Evolutionary conservation across 345 rosid species (phyloP).

Genomic region (Salix viminalis): DNA sequence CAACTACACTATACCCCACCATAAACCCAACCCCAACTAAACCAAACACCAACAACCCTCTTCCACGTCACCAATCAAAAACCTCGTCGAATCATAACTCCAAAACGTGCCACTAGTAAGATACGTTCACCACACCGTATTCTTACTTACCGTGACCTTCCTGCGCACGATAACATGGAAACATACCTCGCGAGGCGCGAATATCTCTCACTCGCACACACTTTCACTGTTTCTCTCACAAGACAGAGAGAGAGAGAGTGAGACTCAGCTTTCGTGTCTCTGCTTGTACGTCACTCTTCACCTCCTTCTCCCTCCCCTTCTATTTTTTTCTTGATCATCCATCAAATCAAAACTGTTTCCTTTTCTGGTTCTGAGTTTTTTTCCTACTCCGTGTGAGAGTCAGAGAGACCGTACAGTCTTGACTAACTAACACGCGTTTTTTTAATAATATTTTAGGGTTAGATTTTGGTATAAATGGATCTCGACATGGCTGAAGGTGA

Average conservation of each 20-base stretch:
- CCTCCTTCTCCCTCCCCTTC: too few species aligned
- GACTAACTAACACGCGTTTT: not conserved
- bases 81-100: not conserved
- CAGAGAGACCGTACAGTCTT: not conserved
- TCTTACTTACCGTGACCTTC: not conserved
- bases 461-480: not conserved
- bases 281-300: too few species aligned
- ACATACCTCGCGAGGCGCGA: not conserved
- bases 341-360: not conserved
- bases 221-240: not conserved
- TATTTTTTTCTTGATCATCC: too few species aligned
- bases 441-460: not conserved
- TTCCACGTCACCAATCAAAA: too few species aligned
- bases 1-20: not conserved
- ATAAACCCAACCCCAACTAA: not conserved
- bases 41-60: too few species aligned
- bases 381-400: too few species aligned
- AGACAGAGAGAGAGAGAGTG: not conserved
- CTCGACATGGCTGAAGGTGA: not conserved
- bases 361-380: not conserved
- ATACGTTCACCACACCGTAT: not conserved
- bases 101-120: not conserved
- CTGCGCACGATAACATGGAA: not conserved
- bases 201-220: not conserved
- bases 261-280: too few species aligned